These are phyloP conservation scores for Rhizopus arrhizus DNA, from an alignment of 371 early-diverging fungal species.

Conservation along the genomic window DNA sequence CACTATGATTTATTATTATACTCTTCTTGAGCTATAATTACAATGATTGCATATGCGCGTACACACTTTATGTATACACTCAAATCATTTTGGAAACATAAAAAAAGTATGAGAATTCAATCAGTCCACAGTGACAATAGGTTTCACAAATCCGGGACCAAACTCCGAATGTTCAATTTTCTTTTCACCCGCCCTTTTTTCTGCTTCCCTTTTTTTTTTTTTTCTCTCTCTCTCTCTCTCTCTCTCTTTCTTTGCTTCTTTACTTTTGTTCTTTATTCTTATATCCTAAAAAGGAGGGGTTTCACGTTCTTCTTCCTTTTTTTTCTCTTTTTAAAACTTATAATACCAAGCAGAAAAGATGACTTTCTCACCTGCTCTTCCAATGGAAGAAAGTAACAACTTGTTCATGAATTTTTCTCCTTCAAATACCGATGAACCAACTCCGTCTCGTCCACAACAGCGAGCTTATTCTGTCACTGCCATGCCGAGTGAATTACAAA, in stretches of 20 bases:
- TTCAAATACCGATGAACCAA: conserved; percentile 24
- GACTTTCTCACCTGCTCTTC: conserved; percentile 28
- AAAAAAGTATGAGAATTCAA: background rate
- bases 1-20: no score
- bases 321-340: background rate
- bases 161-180: background rate
- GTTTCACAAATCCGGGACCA: background rate
- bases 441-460: conserved; percentile 37
- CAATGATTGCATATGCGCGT: no score
- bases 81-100: background rate
- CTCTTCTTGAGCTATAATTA: no score
- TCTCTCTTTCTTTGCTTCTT: conserved; percentile 5
- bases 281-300: conserved; percentile 8
- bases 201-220: conserved; percentile 1
- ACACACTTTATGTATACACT: no score
- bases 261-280: conserved; percentile 10
- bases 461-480: conserved; percentile 50
- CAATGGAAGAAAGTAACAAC: conserved; percentile 19
- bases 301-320: conserved; percentile 1
- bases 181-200: conserved; percentile 1
- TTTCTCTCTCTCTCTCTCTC: conserved; percentile 6
- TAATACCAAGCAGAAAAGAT: conserved; percentile 21
- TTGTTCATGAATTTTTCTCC: conserved; percentile 10
- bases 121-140: background rate
- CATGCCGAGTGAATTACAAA: conserved; percentile 45